Conservation (phyloP, 2,329 filamentous ascomycete genomes). For the Cladosporium sp. region DNA sequence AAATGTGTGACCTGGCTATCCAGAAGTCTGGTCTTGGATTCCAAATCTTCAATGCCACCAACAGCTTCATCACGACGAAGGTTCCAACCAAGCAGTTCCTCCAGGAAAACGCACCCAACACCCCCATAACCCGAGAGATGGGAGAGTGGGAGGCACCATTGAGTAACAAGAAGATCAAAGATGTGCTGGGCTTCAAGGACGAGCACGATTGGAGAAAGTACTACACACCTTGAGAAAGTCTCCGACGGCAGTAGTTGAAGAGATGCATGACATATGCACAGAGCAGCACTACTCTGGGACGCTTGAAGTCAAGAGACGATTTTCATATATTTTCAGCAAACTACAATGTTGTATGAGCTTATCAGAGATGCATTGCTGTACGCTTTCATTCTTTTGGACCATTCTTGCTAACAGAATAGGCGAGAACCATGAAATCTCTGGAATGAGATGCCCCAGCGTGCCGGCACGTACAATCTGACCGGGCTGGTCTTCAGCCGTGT, state of each 20-base stretch:
- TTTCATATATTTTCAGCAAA: too few species aligned
- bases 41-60: constrained; percentile 62
- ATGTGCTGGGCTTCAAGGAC: constrained; percentile 57
- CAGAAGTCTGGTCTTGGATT: constrained; percentile 55
- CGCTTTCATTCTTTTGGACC: too few species aligned
- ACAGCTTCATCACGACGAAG: constrained; percentile 56
- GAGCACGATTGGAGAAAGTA: constrained; percentile 55
- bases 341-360: too few species aligned
- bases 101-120: constrained; percentile 46
- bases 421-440: too few species aligned
- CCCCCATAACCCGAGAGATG: constrained; percentile 53
- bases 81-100: constrained; percentile 52
- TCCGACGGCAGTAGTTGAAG: neutral
- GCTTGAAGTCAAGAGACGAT: too few species aligned
- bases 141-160: constrained; percentile 57
- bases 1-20: constrained; percentile 56
- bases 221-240: constrained; percentile 27
- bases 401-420: too few species aligned
- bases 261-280: too few species aligned
- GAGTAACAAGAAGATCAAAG: constrained; percentile 57
- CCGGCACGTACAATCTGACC: too few species aligned
- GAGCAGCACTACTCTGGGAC: too few species aligned
- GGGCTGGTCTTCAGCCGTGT: too few species aligned
- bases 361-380: too few species aligned
- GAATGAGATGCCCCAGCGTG: too few species aligned